phyloP scores from a whole-genome alignment of 345 rosid species.

The Euphorbia pulcherrima region DNA sequence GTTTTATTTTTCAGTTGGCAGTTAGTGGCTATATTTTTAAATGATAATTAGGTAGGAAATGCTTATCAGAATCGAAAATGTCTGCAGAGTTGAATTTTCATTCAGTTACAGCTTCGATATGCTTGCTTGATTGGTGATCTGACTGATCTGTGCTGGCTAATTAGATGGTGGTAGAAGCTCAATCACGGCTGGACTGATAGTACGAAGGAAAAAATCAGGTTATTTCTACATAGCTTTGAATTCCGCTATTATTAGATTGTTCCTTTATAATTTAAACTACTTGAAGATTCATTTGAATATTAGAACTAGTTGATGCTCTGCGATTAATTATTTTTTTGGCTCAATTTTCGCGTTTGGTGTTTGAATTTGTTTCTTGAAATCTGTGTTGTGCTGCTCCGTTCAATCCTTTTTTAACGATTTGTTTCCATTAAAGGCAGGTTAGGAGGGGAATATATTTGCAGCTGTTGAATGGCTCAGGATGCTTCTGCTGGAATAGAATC shows the following conservation, averaged over 20 bases:
- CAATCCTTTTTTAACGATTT: neutral
- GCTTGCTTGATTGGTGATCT: neutral
- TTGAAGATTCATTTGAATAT: no score
- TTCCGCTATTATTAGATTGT: no score
- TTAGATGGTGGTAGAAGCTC: neutral
- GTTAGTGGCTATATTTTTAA: neutral
- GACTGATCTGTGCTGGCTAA: neutral
- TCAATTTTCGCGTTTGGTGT: neutral
- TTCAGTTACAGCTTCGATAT: neutral
- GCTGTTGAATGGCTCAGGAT: conserved; percentile 54
- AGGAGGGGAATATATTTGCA: neutral
- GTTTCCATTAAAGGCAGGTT: neutral
- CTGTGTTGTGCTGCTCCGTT: neutral
- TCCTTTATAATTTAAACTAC: no score
- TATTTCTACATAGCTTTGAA: neutral
- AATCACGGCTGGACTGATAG: neutral
- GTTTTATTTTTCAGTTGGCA: neutral
- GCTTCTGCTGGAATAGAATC: conserved; percentile 49
- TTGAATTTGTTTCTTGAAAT: neutral
- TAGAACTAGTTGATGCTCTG: neutral
- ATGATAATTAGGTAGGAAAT: neutral
- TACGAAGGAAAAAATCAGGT: neutral
- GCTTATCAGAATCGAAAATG: neutral
- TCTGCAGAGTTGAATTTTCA: neutral
- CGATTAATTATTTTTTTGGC: neutral